Evolutionary conservation across 1,139 yeast species (phyloP), one percentile per base, ranked within the genome.

Genomic region (Pichia sp.): DNA sequence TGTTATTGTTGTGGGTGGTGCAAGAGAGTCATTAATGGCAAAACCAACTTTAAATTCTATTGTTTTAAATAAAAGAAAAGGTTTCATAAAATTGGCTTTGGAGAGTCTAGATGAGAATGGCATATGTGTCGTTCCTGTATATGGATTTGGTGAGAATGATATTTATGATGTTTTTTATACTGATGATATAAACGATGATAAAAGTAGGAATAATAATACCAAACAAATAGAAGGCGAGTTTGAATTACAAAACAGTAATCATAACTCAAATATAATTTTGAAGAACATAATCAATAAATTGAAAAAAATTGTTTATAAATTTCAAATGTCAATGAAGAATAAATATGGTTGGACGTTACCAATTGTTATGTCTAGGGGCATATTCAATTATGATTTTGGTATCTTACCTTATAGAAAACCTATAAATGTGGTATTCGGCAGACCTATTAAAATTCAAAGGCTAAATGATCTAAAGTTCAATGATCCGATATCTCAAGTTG

Each of bases 1-100:
- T 15, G 85, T 94, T 53, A 81, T 92, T 50, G 97, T 92, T 2
- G 82, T 92, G 37, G 98, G 98, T 7, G 98, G 98, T 0, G 97
- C 97, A 0, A 86, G 88, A 53, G 98, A 92, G 59, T 81, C 95
- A 1, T 69, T 92, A 43, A 66, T 87, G 36, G 85, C 90, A 35
- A 73, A 75, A 49, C 85, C 85, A 0, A 77, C 79, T 0, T 63
- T 68, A 9, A 72, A 78, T 53, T 82, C 81, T 49, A 68, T 94
- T 47, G 87, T 92, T 1, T 68, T 94, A 39, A 74, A 80, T 44
- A 85, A 81, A 58, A 76, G 98, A 36, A 85, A 83, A 59, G 98
- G 98, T 0, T 92, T 92, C 65, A 81, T 92, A 40, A 88, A 85
- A 59, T 65, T 92, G 40, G 98, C 97, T 0, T 71, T 92, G 53